Evolutionary conservation across 495 filamentous ascomycete species (phyloP).

Genomic region (Patellaria atrata): DNA sequence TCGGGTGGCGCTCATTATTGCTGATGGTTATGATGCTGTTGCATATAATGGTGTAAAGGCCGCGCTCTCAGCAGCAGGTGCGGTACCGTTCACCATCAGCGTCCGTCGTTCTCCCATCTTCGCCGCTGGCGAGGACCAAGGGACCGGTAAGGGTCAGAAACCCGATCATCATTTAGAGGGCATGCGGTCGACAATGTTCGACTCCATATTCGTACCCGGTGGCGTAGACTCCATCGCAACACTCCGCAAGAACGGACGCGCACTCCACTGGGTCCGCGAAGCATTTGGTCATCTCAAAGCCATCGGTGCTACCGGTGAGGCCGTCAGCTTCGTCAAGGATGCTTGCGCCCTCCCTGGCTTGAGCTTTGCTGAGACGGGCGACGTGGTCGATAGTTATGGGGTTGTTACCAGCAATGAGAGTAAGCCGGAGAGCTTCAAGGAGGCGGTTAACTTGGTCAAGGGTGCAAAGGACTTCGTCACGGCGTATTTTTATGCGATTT

Average conservation of each 20-base stretch:
- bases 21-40: conserved; percentile 61
- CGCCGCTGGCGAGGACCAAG: conserved; percentile 36
- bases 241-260: conserved; percentile 58
- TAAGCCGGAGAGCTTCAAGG: conserved; percentile 39
- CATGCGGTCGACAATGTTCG: conserved; percentile 75
- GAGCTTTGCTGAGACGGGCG: conserved; percentile 30
- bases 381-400: conserved; percentile 53
- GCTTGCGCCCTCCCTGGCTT: conserved; percentile 44
- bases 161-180: conserved; percentile 75
- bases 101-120: conserved; percentile 45
- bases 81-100: conserved; percentile 60
- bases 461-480: conserved; percentile 49
- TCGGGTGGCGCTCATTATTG: conserved; percentile 63
- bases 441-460: conserved; percentile 43
- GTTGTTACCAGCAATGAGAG: conserved; percentile 46
- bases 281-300: conserved; percentile 70
- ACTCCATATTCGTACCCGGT: conserved; percentile 67
- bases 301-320: conserved; percentile 61
- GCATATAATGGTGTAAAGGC: conserved; percentile 50
- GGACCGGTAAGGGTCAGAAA: conserved; percentile 36
- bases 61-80: conserved; percentile 44
- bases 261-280: conserved; percentile 71
- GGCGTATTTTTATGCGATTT: conserved; percentile 51
- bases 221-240: conserved; percentile 45
- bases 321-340: conserved; percentile 45